phyloP scores from a whole-genome alignment of 169 alveolate species.

The Eimeria maxima region DNA sequence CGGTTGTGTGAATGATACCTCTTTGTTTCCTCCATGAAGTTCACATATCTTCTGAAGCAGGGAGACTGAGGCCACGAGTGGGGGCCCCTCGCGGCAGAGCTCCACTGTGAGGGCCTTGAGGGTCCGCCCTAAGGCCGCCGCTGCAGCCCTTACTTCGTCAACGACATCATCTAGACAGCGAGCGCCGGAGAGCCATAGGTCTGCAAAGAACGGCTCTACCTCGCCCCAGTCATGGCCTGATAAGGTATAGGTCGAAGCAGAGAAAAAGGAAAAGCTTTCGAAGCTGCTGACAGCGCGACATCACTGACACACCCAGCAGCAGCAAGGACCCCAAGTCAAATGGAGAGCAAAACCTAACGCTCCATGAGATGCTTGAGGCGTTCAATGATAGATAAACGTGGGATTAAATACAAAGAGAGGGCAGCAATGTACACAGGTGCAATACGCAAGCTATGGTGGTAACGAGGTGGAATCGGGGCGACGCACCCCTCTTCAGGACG shows the following conservation, averaged over 20 bases:
- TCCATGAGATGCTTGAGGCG: not conserved
- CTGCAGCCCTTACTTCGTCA: conserved; percentile 70
- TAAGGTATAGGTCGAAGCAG: not conserved
- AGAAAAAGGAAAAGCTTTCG: not conserved
- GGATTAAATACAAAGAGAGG: not conserved
- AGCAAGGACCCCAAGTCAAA: not conserved
- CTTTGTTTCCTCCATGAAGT: conserved; percentile 68
- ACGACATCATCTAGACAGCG: conserved; percentile 64
- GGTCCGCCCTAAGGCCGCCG: conserved; percentile 61
- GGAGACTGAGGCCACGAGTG: conserved; percentile 55
- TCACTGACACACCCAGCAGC: not conserved
- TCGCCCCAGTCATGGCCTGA: conserved; percentile 70
- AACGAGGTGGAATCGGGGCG: not conserved
- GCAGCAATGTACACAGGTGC: not conserved
- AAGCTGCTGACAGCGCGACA: not conserved
- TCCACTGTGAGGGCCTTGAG: conserved; percentile 68
- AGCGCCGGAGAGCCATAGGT: conserved; percentile 67
- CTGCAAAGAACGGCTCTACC: conserved; percentile 28
- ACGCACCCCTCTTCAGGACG: conserved; percentile 48
- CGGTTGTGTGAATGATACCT: conserved; percentile 33
- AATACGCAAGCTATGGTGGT: not conserved
- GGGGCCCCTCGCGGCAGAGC: conserved; percentile 63
- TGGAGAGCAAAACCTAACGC: not conserved
- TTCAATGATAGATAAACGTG: not conserved
- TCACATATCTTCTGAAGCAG: conserved; percentile 71